Percentiles rank a stretch among this genome's conserved stretches.
Conservation (phyloP, 768 basidiomycete species). For the Kwoniella botswanensis region DNA sequence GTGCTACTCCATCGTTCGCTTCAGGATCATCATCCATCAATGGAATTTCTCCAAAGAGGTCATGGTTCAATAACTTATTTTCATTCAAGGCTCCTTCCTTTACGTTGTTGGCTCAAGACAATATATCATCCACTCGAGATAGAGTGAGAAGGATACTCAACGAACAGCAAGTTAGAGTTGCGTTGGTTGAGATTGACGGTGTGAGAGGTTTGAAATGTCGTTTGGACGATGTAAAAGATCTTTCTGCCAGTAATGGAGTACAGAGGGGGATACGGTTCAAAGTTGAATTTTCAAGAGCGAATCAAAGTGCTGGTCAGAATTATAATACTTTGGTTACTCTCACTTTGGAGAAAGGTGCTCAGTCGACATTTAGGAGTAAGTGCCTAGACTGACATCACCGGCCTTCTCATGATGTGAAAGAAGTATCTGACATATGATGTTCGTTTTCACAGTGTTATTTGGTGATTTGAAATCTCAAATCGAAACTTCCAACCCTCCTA, state of each 20-base stretch:
- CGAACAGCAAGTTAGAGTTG: slow-evolving; percentile 71
- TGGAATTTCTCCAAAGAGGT: slow-evolving; percentile 63
- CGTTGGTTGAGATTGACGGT: slow-evolving; percentile 69
- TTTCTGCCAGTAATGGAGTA: slow-evolving; percentile 62
- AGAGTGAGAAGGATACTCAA: slow-evolving; percentile 76
- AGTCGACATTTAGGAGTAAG: slow-evolving; percentile 73
- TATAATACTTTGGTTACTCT: slow-evolving; percentile 69
- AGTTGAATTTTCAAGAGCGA: slow-evolving; percentile 69
- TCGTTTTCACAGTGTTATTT: slow-evolving; percentile 1
- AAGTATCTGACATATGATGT: slow-evolving; percentile 18
- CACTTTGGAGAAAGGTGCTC: slow-evolving; percentile 84
- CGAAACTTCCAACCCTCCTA: slow-evolving; percentile 19
- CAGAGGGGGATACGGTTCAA: slow-evolving; percentile 79
- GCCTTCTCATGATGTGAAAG: neutral
- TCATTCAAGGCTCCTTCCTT: slow-evolving; percentile 70
- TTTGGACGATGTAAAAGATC: slow-evolving; percentile 67
- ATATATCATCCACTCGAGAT: slow-evolving; percentile 68
- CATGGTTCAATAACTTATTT: slow-evolving; percentile 89
- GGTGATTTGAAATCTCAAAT: slow-evolving; percentile 26
- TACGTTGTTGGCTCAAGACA: slow-evolving; percentile 59
- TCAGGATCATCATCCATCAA: slow-evolving; percentile 10
- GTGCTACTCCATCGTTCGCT: slow-evolving; percentile 21
- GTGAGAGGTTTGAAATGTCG: slow-evolving; percentile 76
- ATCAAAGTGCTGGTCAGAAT: slow-evolving; percentile 54
- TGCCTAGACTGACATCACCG: neutral